Conservation (phyloP, 768 basidiomycete species). For the Tylopilus sp. region DNA sequence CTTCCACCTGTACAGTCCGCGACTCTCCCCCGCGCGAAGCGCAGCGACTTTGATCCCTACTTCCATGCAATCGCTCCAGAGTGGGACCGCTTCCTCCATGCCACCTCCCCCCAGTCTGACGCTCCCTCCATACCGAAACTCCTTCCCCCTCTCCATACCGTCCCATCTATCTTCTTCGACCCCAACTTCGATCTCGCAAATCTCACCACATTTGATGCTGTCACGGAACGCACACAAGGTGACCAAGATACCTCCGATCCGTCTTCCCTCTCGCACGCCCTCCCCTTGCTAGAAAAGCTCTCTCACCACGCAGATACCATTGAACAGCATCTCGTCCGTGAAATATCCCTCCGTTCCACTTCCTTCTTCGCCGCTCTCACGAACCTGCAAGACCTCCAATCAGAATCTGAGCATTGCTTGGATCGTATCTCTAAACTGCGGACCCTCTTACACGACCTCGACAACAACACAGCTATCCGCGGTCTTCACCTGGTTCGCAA, state of each 20-base stretch:
- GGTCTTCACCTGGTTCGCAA: conserved; percentile 73
- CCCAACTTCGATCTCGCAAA: conserved; percentile 77
- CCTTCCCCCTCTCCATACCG: conserved; percentile 67
- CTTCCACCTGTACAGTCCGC: conserved; percentile 70
- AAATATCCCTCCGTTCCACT: conserved; percentile 85
- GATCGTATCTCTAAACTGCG: conserved; percentile 72
- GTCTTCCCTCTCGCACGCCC: conserved; percentile 58
- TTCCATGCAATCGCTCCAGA: conserved; percentile 66
- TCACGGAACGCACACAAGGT: conserved; percentile 56
- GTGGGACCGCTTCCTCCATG: conserved; percentile 70
- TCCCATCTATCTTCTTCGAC: conserved; percentile 82
- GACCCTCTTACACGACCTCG: conserved; percentile 66
- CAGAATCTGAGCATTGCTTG: conserved; percentile 83
- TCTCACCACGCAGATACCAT: conserved; percentile 91
- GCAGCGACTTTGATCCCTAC: conserved; percentile 85
- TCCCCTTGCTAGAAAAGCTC: conserved; percentile 82
- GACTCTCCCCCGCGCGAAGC: conserved; percentile 73
- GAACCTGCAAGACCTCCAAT: conserved; percentile 89
- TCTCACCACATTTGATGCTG: conserved; percentile 69
- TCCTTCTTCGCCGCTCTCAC: conserved; percentile 96
- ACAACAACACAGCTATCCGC: conserved; percentile 70
- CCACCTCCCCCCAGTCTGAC: conserved; percentile 30
- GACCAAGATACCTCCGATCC: conserved; percentile 48
- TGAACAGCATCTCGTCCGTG: conserved; percentile 90
- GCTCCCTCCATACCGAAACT: conserved; percentile 28